Conservation (phyloP, 768 basidiomycete genomes). For the Naganishia vaughanmartiniae region DNA sequence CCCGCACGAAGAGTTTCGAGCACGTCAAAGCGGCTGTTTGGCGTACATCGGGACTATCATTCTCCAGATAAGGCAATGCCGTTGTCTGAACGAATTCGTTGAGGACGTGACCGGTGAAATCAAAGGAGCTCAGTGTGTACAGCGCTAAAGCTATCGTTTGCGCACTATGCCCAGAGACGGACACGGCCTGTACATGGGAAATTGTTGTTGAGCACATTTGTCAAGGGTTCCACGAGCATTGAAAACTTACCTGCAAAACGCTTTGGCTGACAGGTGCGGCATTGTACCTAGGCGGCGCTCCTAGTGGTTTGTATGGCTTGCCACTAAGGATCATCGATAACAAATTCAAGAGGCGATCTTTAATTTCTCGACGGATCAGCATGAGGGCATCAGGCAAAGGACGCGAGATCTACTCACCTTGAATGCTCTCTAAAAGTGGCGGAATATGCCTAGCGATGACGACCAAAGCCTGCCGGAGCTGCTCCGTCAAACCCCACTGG, state of each 20-base stretch:
- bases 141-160: conserved; percentile 73
- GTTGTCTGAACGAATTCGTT: conserved; percentile 93
- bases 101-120: conserved; percentile 89
- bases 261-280: conserved; percentile 31
- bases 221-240: neutral
- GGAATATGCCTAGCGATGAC: conserved; percentile 83
- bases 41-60: conserved; percentile 82
- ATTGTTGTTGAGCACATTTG: neutral
- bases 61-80: conserved; percentile 88
- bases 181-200: neutral
- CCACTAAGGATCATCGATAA: conserved; percentile 77
- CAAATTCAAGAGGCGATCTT: conserved; percentile 85
- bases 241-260: conserved; percentile 28
- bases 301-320: conserved; percentile 80
- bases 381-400: too few relatives aligned
- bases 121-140: conserved; percentile 81
- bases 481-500: conserved; percentile 84
- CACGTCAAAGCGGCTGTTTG: conserved; percentile 87
- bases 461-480: conserved; percentile 75
- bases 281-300: conserved; percentile 68
- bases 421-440: conserved; percentile 84
- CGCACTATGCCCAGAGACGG: conserved; percentile 37
- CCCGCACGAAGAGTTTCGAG: conserved; percentile 83
- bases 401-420: conserved; percentile 60
- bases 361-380: neutral